Evolutionary conservation across 2,329 filamentous ascomycete species (phyloP), one percentile per base, ranked within the genome.

Genomic region (Exophiala lecanii-corni): DNA sequence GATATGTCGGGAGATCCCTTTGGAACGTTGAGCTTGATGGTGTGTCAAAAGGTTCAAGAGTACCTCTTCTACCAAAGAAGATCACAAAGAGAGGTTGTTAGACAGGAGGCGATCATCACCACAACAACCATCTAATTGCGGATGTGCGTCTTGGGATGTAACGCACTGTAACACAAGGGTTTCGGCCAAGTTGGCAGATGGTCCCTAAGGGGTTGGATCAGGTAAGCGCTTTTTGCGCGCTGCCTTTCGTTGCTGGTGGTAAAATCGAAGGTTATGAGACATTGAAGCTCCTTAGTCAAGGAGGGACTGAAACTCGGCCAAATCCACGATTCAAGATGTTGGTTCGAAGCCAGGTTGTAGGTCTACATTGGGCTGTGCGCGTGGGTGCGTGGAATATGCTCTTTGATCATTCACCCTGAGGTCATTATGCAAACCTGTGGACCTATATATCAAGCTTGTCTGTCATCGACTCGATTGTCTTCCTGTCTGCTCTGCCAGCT

Each of bases 191-290:
- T 36, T 43, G 45, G 45, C 42, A 43, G 34, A 47, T 39, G 35
- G 41, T 35, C 42, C 45, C 41, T 46, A 43, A 41, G 45, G 41
- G 45, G 36, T 41, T 41, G 39, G 45, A 40, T 41, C 45, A 32
- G 34, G 41, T 51, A 51, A 47, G 49, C 49, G 45, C 49, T 51
- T 51, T 42, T 49, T 51, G 31, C 49, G 45, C 45, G 45, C 44
- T 39, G 48, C 36, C 37, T 51, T 51, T 36, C 40, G 43, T 40
- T 47, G 49, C 21, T 36, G 41, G 33, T 31, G 45, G 32, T 35
- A 37, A 23, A 26, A 26, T 36, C 31, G 13, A 40, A 28, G 23
- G 36, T 39, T 39, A 42, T 43, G 42, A 51, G 49, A 51, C 49
- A 51, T 51, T 45, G 45, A 49, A 39, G 21, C 49, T 49, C 49